Conservation (phyloP, 495 filamentous ascomycete genomes). For the Aspergillus funiculosus region DNA sequence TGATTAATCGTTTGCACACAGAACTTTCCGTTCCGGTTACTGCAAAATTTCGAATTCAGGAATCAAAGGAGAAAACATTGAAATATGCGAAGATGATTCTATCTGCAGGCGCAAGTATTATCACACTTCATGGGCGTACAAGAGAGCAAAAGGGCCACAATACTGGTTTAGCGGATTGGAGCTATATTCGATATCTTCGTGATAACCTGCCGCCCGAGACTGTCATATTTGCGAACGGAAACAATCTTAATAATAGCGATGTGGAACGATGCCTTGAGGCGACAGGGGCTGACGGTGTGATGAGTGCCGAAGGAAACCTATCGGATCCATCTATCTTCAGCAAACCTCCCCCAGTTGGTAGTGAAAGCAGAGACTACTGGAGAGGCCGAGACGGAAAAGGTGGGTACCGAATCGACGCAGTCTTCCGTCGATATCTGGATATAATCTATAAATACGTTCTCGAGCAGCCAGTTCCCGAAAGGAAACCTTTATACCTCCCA, state of each 20-base stretch:
- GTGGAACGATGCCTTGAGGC: slow-evolving; percentile 69
- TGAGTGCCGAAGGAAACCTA: slow-evolving; percentile 93
- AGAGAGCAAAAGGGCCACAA: slow-evolving; percentile 95
- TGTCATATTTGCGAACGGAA: slow-evolving; percentile 95
- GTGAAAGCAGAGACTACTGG: slow-evolving; percentile 77
- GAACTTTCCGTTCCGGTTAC: slow-evolving; percentile 76
- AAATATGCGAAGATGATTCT: slow-evolving; percentile 87
- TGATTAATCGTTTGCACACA: slow-evolving; percentile 73
- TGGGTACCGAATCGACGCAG: slow-evolving; percentile 83
- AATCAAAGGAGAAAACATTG: slow-evolving; percentile 77
- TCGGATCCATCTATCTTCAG: slow-evolving; percentile 86
- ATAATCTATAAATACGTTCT: slow-evolving; percentile 76
- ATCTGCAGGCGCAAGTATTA: slow-evolving; percentile 80
- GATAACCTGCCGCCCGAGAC: slow-evolving; percentile 79
- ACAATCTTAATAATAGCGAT: slow-evolving; percentile 78
- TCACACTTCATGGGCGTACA: slow-evolving; percentile 84
- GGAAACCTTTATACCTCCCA: slow-evolving; percentile 69
- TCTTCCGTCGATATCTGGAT: slow-evolving; percentile 81
- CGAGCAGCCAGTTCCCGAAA: slow-evolving; percentile 50
- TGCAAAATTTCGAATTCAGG: slow-evolving; percentile 88
- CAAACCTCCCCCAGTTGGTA: slow-evolving; percentile 53
- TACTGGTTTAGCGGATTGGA: slow-evolving; percentile 92
- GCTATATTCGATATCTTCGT: slow-evolving; percentile 69
- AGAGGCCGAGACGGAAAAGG: slow-evolving; percentile 70
- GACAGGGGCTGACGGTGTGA: slow-evolving; percentile 90